Conservation (phyloP, 257 asterid species). For the Eucommia ulmoides region DNA sequence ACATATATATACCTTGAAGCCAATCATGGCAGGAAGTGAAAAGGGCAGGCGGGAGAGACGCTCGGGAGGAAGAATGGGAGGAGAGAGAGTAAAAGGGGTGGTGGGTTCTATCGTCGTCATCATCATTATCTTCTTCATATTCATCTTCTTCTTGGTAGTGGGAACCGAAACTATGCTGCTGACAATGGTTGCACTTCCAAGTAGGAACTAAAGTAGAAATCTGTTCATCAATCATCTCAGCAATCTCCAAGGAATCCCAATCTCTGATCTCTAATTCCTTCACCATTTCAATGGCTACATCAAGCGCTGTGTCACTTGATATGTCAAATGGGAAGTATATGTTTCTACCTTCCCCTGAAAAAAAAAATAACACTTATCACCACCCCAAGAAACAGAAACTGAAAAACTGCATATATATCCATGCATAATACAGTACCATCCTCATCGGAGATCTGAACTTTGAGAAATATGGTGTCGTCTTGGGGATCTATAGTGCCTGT, state of each 20-base stretch:
- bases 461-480: conserved; percentile 55
- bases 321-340: conserved; percentile 66
- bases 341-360: conserved; percentile 40
- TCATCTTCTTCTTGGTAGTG: too few relatives aligned
- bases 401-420: neutral
- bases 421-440: conserved; percentile 24
- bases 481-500: conserved; percentile 56
- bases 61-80: conserved; percentile 36
- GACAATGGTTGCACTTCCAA: conserved; percentile 23
- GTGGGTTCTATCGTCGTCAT: conserved; percentile 31
- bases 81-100: conserved; percentile 61
- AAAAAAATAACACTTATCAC: neutral
- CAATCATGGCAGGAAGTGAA: conserved; percentile 24
- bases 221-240: conserved; percentile 61
- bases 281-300: conserved; percentile 73
- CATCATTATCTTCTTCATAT: conserved; percentile 27
- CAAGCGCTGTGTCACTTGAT: conserved; percentile 44
- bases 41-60: conserved; percentile 34
- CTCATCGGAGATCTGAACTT: conserved; percentile 50
- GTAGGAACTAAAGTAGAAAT: conserved; percentile 41
- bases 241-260: conserved; percentile 62
- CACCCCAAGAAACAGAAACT: neutral
- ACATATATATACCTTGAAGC: conserved; percentile 29
- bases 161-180: conserved; percentile 35
- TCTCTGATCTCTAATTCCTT: conserved; percentile 60